Base-by-base conservation (phyloP, 805 yeast genomes). In the Maudiozyma barnettii region DNA sequence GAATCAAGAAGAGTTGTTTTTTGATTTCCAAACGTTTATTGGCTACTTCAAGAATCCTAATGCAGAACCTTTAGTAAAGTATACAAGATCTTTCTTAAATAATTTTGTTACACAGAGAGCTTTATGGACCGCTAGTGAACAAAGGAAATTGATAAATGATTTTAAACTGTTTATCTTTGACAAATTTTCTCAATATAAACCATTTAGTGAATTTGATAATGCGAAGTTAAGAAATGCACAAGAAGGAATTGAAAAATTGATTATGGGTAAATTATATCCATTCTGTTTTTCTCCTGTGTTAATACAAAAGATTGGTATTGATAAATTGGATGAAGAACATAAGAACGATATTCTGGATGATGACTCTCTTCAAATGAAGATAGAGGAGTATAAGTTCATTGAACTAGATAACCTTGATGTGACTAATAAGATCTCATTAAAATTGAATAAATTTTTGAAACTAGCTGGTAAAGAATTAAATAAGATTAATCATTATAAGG, bases 191-290 rank as follows among this genome's bases (percentile, higher is more conserved):
- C 61, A 70, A 14, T 81, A 71, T 56, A 84, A 83, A 51, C 97
- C 97, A 1, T 91, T 93, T 63, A 74, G 78, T 20, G 68, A 77
- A 2, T 74, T 87, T 70, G 79, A 78, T 16, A 76, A 72, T 2
- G 71, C 71, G 19, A 80, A 76, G 45, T 67, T 85, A 44, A 79
- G 74, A 36, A 88, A 90, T 59, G 82, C 95, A 2, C 70, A 81
- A 54, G 97, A 89, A 56, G 99, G 99, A 0, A 73, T 93, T 56
- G 99, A 93, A 64, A 93, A 93, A 63, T 72, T 93, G 39, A 74
- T 95, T 9, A 87, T 90, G 95, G 90, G 91, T 47, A 74, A 95
- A 52, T 65, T 95, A 2, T 90, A 88, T 62, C 71, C 72, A 1
- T 78, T 76, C 46, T 83, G 91, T 29, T 95, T 84, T 59, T 80